Conservation (phyloP, 768 basidiomycete species). For the Hypholoma sublateritium region DNA sequence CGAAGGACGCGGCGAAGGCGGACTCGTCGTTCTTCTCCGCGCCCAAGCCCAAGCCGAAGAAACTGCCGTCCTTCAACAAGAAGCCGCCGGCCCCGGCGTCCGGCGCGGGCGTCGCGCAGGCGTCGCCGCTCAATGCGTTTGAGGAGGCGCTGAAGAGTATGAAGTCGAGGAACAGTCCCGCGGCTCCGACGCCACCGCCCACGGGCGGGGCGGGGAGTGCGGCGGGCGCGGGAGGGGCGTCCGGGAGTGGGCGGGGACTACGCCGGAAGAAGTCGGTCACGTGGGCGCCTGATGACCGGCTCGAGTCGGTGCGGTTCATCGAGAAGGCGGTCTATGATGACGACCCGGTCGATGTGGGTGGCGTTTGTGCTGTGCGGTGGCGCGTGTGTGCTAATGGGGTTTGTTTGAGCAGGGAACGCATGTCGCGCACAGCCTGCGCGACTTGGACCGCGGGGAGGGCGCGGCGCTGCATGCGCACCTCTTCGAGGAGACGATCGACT, state of each 20-base stretch:
- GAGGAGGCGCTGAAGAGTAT: conserved; percentile 80
- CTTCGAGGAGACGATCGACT: conserved; percentile 87
- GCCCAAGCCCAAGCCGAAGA: conserved; percentile 81
- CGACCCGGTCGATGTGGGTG: conserved; percentile 83
- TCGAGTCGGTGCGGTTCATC: conserved; percentile 77
- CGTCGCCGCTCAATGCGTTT: conserved; percentile 78
- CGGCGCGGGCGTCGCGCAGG: conserved; percentile 60
- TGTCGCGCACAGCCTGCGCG: conserved; percentile 70
- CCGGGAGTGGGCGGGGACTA: conserved; percentile 18
- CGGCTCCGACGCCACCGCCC: conserved; percentile 58
- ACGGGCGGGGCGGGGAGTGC: conserved; percentile 48
- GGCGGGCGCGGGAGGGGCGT: conserved; percentile 36
- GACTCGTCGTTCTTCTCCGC: conserved; percentile 90
- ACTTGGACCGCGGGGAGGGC: conserved; percentile 86
- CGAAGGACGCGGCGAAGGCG: conserved; percentile 76
- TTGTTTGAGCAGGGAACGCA: conserved; percentile 65
- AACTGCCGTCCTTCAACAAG: conserved; percentile 86
- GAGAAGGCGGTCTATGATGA: conserved; percentile 89
- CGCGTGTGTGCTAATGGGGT: conserved; percentile 40
- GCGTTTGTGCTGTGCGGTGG: conserved; percentile 35
- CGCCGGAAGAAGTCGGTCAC: conserved; percentile 75
- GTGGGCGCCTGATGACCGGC: conserved; percentile 73
- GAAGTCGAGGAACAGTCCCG: conserved; percentile 64
- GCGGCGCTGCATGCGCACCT: conserved; percentile 79
- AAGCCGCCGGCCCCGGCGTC: conserved; percentile 40